Evolutionary conservation across 768 basidiomycete species (phyloP), one percentile per base, ranked within the genome.

Genomic region (Amanita pseudoporphyria): DNA sequence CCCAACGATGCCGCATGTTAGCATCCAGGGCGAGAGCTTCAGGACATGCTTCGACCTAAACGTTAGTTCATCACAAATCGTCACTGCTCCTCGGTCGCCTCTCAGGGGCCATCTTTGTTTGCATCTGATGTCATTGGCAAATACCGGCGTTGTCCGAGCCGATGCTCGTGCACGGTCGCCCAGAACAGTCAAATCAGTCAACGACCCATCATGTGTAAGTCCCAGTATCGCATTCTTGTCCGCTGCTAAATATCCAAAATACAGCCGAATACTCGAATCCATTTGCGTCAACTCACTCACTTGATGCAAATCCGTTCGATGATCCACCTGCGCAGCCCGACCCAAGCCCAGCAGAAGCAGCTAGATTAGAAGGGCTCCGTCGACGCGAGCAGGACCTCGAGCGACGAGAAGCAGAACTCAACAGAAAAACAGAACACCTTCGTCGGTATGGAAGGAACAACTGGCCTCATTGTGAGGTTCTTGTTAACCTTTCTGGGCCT

Each of bases 231-330:
- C 35, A 16, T 47, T 16, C 28, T 40, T 49, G 40, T 39, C n/a
- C 6, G 10, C 10, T 36, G 13, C 22, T 42, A 9, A 43, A 16
- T 38, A 31, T 38, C 5, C 0, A 19, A 47, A 18, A 47, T 68
- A 64, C 63, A 56, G 67, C 64, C 50, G 67, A 65, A 56, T 72
- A 72, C 41, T 76, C 86, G 61, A 90, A 92, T 56, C 89, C 89
- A 0, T 92, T 92, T 66, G 82, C 87, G 7, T 90, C 88, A 9
- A 79, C 84, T 13, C 79, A 87, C 59, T 87, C 87, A 2, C 82
- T 92, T 44, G 90, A 91, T 61, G 73, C 79, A 49, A 94, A 94
- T 64, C 90, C 90, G 1, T 94, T 94, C 62, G 89, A 90, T 58
- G 91, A 94, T 76, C 87, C 87, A 28, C 59, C 70, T n/a, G 65